Conservation (phyloP, 306 rosid genomes). For the Styphnolobium japonicum region DNA sequence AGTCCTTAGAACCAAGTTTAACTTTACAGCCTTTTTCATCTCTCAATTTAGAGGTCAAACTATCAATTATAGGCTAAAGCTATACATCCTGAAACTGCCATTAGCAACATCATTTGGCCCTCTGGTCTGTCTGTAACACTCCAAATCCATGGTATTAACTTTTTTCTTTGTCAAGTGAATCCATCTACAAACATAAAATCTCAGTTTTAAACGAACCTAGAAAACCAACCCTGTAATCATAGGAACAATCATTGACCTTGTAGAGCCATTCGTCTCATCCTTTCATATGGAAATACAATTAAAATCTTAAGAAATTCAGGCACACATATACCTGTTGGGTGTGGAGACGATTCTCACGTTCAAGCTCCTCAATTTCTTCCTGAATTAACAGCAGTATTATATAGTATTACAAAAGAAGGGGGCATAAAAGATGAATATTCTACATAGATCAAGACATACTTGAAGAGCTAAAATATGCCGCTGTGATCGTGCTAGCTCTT, state of each 20-base stretch:
- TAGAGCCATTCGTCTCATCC: conserved; percentile 7
- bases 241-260: neutral
- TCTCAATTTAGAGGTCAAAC: neutral
- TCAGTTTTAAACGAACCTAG: conserved; percentile 15
- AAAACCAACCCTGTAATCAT: neutral
- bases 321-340: conserved; percentile 76
- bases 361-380: conserved; percentile 99
- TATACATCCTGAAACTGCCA: neutral
- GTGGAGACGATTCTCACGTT: conserved; percentile 91
- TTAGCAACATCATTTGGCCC: conserved; percentile 4
- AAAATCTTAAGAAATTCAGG: conserved; percentile 13
- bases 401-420: neutral
- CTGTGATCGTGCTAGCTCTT: conserved; percentile 90
- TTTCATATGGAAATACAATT: conserved; percentile 11
- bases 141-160: neutral
- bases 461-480: conserved; percentile 98
- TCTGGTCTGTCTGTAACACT: neutral
- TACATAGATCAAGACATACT: conserved; percentile 47
- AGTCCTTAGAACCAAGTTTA: neutral
- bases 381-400: conserved; percentile 39
- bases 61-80: neutral
- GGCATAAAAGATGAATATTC: conserved; percentile 3
- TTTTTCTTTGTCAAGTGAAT: neutral
- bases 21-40: neutral
- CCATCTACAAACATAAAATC: neutral